A percentile compares a stretch with the other conserved stretches of the same genome.
phyloP scores from a whole-genome alignment of 2,329 filamentous ascomycete species.

The Fusarium metavorans region DNA sequence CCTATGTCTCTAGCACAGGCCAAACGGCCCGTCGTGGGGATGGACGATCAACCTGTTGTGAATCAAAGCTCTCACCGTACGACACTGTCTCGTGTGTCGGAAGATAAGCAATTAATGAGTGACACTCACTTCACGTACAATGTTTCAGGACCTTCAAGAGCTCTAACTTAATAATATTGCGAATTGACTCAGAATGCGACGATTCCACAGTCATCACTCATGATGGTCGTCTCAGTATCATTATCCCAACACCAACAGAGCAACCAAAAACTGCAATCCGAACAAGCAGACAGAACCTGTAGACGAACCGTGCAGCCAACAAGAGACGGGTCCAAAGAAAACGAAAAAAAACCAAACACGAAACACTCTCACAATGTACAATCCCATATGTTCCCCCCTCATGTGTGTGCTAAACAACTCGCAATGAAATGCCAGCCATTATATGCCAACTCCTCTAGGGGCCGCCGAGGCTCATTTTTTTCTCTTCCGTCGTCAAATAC shows the following conservation, averaged over 20 bases:
- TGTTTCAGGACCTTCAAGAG: slow-evolving; percentile 5
- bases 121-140: neutral
- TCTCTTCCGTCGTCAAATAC: slow-evolving; percentile 36
- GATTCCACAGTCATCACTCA: slow-evolving; percentile 49
- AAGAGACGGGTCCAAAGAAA: slow-evolving; percentile 20
- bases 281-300: slow-evolving; percentile 8
- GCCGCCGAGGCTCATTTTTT: slow-evolving; percentile 25
- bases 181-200: slow-evolving; percentile 46
- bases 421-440: slow-evolving; percentile 20
- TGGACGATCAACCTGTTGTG: neutral
- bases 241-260: slow-evolving; percentile 46
- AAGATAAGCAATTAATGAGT: neutral
- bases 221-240: slow-evolving; percentile 49
- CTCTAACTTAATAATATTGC: slow-evolving; percentile 24
- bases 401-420: slow-evolving; percentile 28
- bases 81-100: slow-evolving; percentile 4
- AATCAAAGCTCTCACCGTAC: neutral
- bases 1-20: neutral
- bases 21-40: slow-evolving; percentile 6
- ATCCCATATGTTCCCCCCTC: slow-evolving; percentile 24
- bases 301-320: slow-evolving; percentile 20
- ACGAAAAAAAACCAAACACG: slow-evolving; percentile 12
- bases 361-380: slow-evolving; percentile 24
- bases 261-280: slow-evolving; percentile 8
- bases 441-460: slow-evolving; percentile 29